phyloP scores from a whole-genome alignment of 805 yeast genomes.

The Phaffomyces opuntiae region DNA sequence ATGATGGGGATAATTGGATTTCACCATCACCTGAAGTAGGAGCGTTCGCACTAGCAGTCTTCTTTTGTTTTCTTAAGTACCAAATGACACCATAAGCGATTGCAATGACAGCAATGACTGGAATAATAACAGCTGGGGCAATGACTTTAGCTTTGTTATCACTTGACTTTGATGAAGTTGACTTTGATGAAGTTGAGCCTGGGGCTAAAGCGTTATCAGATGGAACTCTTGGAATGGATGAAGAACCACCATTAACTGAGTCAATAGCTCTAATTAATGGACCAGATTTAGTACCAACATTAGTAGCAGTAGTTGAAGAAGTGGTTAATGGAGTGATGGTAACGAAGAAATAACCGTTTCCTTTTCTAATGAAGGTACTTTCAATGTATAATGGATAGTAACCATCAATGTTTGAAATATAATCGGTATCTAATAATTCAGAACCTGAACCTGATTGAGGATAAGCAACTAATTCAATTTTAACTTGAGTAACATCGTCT shows the following conservation, averaged over 20 bases:
- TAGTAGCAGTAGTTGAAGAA: slow-evolving; percentile 28
- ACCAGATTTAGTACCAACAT: slow-evolving; percentile 32
- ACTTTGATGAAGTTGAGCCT: slow-evolving; percentile 9
- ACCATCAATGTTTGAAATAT: slow-evolving; percentile 32
- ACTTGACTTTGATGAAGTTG: slow-evolving; percentile 8
- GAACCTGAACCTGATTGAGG: slow-evolving; percentile 28
- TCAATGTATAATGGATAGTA: slow-evolving; percentile 31
- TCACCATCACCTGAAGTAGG: slow-evolving; percentile 16
- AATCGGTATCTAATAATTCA: slow-evolving; percentile 28
- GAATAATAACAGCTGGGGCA: slow-evolving; percentile 38
- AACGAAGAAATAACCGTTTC: slow-evolving; percentile 31
- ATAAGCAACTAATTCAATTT: slow-evolving; percentile 27
- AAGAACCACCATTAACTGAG: slow-evolving; percentile 25
- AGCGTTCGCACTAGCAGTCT: slow-evolving; percentile 4
- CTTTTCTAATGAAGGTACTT: slow-evolving; percentile 21
- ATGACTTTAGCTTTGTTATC: slow-evolving; percentile 24
- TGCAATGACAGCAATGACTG: slow-evolving; percentile 28
- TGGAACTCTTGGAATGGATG: slow-evolving; percentile 30
- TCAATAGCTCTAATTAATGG: slow-evolving; percentile 33
- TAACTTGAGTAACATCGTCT: slow-evolving; percentile 28
- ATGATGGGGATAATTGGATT: slow-evolving; percentile 20
- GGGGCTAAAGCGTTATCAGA: slow-evolving; percentile 28
- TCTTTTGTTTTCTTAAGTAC: slow-evolving; percentile 25
- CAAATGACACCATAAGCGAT: slow-evolving; percentile 26
- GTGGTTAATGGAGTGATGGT: slow-evolving; percentile 32